Evolutionary conservation across 352 stramenopile genomes (phyloP), one percentile per base, ranked within the genome.

Genomic region (Phytophthora hybrid): DNA sequence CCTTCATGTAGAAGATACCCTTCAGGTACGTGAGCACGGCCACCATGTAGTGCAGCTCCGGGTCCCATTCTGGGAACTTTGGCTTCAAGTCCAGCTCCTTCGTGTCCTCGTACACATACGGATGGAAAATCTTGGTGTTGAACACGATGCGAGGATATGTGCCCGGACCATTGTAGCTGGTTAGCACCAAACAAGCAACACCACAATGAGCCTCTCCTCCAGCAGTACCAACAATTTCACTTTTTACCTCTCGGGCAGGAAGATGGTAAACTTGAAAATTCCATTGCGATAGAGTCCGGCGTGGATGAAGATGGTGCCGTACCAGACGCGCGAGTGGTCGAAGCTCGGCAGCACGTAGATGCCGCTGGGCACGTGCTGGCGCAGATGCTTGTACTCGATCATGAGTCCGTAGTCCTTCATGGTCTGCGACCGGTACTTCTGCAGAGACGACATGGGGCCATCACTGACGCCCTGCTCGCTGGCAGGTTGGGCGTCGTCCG

Each of bases 1-100:
- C 93, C 75, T 99, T 99, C 79, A 98, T 94, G 84, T 99, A 99
- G 86, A 99, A 99, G 66, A 99, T 98, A 66, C 97, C 98, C 81
- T 99, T 99, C 52, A 99, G 80, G 81, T 98, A 99, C 3, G 97
- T 98, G 46, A 99, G 83, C 46, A 98, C 95, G 11, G 94, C 98
- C 9, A 99, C 93, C 80, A 99, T 94, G 82, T 98, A 99, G 76
- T 99, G 95, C 32, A 96, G 84, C 51, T 96, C 93, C 2, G 94
- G 92, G 70, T 98, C 92, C 96, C 96, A 99, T 58, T 91, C 84
- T 0, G 94, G 93, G 63, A 98, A 98, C 65, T 97, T 95, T 0
- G 87, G 84, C 69, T 88, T 91, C 31, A 99, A 72, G 74, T 98
- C 95, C 31, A 99, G 78, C 67, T 97, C 91, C 64, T 93, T 93